A percentile compares a stretch with the other conserved stretches of the same genome.
Conservation (phyloP, 1,284 basidiomycete species). For the Ustilago tritici region DNA sequence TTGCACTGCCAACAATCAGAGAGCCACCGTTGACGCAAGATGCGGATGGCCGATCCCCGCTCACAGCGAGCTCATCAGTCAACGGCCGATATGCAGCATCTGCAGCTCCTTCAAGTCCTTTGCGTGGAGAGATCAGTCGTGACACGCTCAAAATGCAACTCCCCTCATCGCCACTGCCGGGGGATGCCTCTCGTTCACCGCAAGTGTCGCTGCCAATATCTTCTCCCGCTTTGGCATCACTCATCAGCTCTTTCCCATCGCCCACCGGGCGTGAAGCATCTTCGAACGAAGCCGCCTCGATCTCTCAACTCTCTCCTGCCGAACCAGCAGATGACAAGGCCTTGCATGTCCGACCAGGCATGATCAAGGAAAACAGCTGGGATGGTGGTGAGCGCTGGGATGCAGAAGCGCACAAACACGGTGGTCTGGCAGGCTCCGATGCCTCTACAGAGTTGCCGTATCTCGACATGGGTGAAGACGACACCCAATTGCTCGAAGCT, state of each 20-base stretch:
- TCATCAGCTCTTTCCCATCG: conserved; percentile 47
- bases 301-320: background rate
- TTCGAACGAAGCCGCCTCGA: background rate
- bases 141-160: conserved; percentile 11
- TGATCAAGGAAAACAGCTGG: conserved; percentile 38
- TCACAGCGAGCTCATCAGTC: background rate
- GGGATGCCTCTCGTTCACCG: conserved; percentile 4
- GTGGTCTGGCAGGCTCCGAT: background rate
- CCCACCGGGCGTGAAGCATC: conserved; percentile 17
- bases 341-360: background rate
- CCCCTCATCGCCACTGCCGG: background rate
- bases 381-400: conserved; percentile 40
- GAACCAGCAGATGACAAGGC: background rate
- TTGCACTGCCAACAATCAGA: background rate
- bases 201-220: conserved; percentile 12
- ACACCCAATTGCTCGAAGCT: background rate
- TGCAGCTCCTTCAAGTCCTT: conserved; percentile 7
- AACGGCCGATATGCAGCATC: background rate
- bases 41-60: background rate
- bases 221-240: conserved; percentile 40
- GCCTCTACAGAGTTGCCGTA: conserved; percentile 24
- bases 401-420: conserved; percentile 7
- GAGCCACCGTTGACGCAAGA: conserved; percentile 1
- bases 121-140: background rate
- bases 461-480: conserved; percentile 33